Base-by-base conservation (phyloP, 176 grass and related monocot genomes). In the Secale cereale region DNA sequence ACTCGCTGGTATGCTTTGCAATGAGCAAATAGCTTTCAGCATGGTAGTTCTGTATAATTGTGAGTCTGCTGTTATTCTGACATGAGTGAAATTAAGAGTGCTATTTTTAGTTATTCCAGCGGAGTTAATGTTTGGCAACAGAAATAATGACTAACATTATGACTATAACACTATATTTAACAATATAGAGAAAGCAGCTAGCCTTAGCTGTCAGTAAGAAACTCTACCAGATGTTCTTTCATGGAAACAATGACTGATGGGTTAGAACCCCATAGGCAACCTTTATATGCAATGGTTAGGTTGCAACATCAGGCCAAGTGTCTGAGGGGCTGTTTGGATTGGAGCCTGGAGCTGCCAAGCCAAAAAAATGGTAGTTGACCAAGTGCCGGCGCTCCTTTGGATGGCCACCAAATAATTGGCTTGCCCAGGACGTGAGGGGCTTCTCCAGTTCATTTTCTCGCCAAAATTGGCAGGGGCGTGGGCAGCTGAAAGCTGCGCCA, bases 51-150 rank as follows among this genome's bases (percentile, higher is more conserved):
- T 76, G 40, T 81, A 30, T 50, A 85, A 39, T 69, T 85, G n/a
- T 62, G 23, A 86, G 25, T 14, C 59, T 74, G 64, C 17, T 59
- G 48, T 81, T 89, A 87, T 66, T 80, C 71, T 46, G 41, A 54
- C 59, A 85, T 85, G 71, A 37, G n/a, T 63, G 54, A 52, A 74
- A 22, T 72, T 59, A 29, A 39, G 62, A 62, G 33, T 61, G 7
- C 36, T 29, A 40, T 33, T 82, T 78, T 19, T 56, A 27, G 10
- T 81, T 57, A 77, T 85, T 88, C 32, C 59, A 31, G 63, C 14
- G 50, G 43, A 76, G 32, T 8, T 32, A 3, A 68, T 31, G 54
- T 70, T 78, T 70, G n/a, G 23, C 37, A 65, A 56, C 70, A 60
- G 15, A 82, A 82, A 73, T 50, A 79, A 56, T 59, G 20, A 71